Base-by-base conservation (phyloP, 768 basidiomycete genomes). In the Suillus subaureus region DNA sequence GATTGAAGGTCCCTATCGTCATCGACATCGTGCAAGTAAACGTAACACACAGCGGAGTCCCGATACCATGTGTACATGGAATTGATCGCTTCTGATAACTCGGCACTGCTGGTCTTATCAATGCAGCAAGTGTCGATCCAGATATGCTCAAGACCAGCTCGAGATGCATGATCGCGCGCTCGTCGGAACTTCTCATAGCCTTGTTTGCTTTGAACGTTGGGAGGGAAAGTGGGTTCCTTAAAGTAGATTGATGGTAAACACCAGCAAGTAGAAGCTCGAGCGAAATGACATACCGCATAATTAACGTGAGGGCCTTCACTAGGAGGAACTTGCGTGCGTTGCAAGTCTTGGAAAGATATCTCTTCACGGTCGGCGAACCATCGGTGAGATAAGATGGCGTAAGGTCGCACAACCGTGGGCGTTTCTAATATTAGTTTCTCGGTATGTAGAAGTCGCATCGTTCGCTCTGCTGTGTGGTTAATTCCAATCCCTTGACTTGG, bases 31-130 rank as follows among this genome's bases (percentile, higher is more conserved):
- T 63, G 61, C 61, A 72, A 61, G 65, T 71, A 68, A 9, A 63
- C 66, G 28, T 66, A 61, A 45, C 71, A 72, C 37, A 68, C 61
- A 35, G 62, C 35, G 7, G 70, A 60, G 15, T 66, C 61, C 11
- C 64, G 33, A 62, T 71, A 72, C 71, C 71, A 72, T 23, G 31
- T 13, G 45, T 66, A 66, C 71, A 72, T 72, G 16, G 71, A 71
- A 43, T 65, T 64, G 21, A 72, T 69, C 37, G 71, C 68, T 47
- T 72, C 71, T 3, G 61, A 64, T 31, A 70, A 57, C 39, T 72
- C 71, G 2, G 71, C 56, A 51, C 71, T 72, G 57, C 71, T 72
- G 55, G 37, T 45, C 15, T 69, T 72, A 52, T 72, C 65, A 31
- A 69, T 69, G 51, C 70, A 72, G 31, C 65, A 68, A 18, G 70